Conservation (phyloP, 176 grass and related monocot genomes). For the Tillandsia leiboldiana region DNA sequence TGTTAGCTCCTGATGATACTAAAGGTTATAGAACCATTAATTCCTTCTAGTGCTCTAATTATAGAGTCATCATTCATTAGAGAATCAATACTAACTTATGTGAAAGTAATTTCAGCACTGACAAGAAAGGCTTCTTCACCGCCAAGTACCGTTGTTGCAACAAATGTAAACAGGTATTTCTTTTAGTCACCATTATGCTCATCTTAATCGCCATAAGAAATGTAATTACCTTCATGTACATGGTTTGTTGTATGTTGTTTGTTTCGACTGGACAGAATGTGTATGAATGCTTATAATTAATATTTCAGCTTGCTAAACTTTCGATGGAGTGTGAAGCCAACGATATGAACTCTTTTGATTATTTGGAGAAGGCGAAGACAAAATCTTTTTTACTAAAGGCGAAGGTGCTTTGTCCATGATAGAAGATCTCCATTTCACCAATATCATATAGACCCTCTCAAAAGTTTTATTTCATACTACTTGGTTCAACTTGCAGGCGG, state of each 20-base stretch:
- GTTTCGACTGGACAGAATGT: background rate
- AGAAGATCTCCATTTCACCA: background rate
- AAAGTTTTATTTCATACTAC: background rate
- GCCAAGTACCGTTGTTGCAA: slow-evolving; percentile 26
- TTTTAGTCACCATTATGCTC: background rate
- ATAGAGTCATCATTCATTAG: background rate
- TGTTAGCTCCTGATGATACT: slow-evolving; percentile 77
- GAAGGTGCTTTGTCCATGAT: slow-evolving; percentile 41
- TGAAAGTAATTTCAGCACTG: slow-evolving; percentile 30
- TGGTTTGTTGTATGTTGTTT: background rate
- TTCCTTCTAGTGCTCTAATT: slow-evolving; percentile 13
- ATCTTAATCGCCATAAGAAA: slow-evolving; percentile 5
- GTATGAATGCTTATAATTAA: background rate
- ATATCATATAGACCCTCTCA: background rate
- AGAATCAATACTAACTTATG: slow-evolving; percentile 24
- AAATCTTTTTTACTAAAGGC: slow-evolving; percentile 56
- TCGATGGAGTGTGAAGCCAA: slow-evolving; percentile 36
- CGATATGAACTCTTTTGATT: slow-evolving; percentile 41
- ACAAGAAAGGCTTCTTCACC: slow-evolving; percentile 36
- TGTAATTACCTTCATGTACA: background rate
- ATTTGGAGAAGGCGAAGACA: slow-evolving; percentile 54
- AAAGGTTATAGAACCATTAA: slow-evolving; percentile 55
- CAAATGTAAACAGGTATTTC: slow-evolving; percentile 60
- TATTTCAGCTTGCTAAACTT: slow-evolving; percentile 39
- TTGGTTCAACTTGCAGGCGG: slow-evolving; percentile 40